Conservation (phyloP, 2,329 filamentous ascomycete genomes). For the Ciborinia camelliae region DNA sequence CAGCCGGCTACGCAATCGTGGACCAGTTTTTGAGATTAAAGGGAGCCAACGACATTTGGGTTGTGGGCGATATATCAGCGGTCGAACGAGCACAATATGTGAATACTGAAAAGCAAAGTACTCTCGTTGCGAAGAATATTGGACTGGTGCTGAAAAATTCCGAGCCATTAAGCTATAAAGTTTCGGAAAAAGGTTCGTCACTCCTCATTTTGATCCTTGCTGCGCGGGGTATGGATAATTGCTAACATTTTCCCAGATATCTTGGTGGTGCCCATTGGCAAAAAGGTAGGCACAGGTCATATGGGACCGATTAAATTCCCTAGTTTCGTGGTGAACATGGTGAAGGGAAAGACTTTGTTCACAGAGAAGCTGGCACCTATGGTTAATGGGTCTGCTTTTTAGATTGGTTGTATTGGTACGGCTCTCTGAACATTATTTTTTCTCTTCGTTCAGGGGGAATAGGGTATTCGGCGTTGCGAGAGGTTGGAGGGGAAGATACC, state of each 20-base stretch:
- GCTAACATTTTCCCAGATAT: slow-evolving; percentile 21
- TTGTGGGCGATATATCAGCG: slow-evolving; percentile 33
- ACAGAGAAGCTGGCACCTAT: slow-evolving; percentile 26
- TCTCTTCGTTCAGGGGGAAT: neutral
- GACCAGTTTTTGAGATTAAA: slow-evolving; percentile 51
- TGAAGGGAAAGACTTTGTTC: slow-evolving; percentile 33
- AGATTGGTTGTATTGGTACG: neutral
- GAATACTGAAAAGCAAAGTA: slow-evolving; percentile 26
- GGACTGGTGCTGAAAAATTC: slow-evolving; percentile 23
- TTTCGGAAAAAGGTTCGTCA: slow-evolving; percentile 8
- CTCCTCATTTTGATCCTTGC: neutral
- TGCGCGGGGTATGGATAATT: neutral
- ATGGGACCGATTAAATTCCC: slow-evolving; percentile 33
- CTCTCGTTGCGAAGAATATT: slow-evolving; percentile 33
- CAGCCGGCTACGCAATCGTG: slow-evolving; percentile 46
- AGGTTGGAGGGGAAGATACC: neutral
- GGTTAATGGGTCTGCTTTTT: slow-evolving; percentile 28
- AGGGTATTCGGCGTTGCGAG: neutral
- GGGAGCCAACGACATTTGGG: slow-evolving; percentile 38
- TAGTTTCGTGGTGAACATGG: slow-evolving; percentile 29
- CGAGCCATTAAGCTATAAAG: slow-evolving; percentile 27
- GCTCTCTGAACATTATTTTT: no score
- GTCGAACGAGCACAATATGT: slow-evolving; percentile 30
- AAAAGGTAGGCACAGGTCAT: slow-evolving; percentile 41
- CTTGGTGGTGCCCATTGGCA: slow-evolving; percentile 37